These are phyloP conservation scores for Fomitopsis schrenkii DNA, from an alignment of 1,284 basidiomycete genomes.

Conservation along the genomic window DNA sequence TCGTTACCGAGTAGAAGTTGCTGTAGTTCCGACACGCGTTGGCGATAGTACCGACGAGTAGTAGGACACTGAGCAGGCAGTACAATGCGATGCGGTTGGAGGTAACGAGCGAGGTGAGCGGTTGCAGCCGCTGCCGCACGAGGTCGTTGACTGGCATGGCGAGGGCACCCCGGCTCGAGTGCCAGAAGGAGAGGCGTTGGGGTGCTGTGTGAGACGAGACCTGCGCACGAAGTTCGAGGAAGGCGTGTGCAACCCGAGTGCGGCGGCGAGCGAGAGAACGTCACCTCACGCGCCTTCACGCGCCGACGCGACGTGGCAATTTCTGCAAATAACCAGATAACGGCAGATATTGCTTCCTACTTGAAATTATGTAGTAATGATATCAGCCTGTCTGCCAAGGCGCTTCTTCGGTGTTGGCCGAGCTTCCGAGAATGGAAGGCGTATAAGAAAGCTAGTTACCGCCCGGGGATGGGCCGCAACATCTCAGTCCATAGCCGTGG, in stretches of 20 bases:
- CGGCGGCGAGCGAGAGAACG: neutral
- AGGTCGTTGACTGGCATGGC: conserved; percentile 39
- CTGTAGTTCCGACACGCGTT: conserved; percentile 82
- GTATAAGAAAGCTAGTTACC: neutral
- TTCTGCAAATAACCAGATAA: neutral
- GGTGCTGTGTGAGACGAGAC: neutral
- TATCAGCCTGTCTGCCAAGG: neutral
- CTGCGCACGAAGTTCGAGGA: neutral
- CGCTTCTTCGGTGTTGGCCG: neutral
- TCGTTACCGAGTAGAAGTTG: conserved; percentile 93
- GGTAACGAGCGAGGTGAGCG: conserved; percentile 45
- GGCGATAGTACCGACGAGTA: conserved; percentile 67
- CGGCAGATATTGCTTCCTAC: neutral
- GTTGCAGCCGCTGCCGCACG: conserved; percentile 37
- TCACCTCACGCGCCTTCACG: neutral
- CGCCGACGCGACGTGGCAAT: conserved; percentile 9
- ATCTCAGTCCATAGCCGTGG: neutral
- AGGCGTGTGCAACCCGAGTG: neutral
- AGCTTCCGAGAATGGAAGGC: neutral
- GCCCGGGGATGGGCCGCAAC: neutral
- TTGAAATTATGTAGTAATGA: neutral
- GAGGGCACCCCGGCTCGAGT: neutral
- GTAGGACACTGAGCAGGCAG: conserved; percentile 60
- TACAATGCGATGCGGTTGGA: conserved; percentile 71
- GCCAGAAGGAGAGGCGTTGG: neutral